Base-by-base conservation (phyloP, 2,329 filamentous ascomycete genomes). In the Penicillium sp. region DNA sequence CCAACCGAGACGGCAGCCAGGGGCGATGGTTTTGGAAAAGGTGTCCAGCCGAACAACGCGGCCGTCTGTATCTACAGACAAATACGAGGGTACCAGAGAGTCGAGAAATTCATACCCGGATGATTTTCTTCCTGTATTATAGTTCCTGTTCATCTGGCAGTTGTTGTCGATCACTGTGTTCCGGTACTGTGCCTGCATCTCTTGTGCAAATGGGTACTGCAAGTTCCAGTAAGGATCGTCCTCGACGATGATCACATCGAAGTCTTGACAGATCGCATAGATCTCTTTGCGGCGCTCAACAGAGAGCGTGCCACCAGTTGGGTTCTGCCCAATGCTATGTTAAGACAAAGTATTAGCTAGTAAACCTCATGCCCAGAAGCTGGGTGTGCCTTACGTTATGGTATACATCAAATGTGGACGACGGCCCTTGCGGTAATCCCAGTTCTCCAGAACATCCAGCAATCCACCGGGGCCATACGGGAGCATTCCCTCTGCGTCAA, bases 171-270 rank as follows among this genome's bases (percentile, higher is more conserved):
- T 41, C 41, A 64, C 58, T 9, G 67, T 58, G 19, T 72, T 71
- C 13, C 73, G 71, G 48, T 72, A 67, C 44, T 70, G 67, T 6
- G 72, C 67, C 23, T 77, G 71, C 56, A 81, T 73, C 8, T 79
- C 67, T 38, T 81, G 85, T 0, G 91, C 89, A 0, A 91, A 91
- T 0, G 92, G 92, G 76, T 87, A 97, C 75, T 97, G 94, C 8
- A 98, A 83, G 76, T 95, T 94, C 91, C 92, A 97, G 81, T 97
- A 97, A 6, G 94, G 94, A 65, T 97, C 93, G 70, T 98, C 94
- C 77, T 98, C 94, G 64, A 96, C 81, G 67, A 97, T 97, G 71
- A 97, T 86, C 65, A 97, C 86, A 76, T 97, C 93, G 79, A 92
- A 96, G 73, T 90, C 86, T 74, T 88, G 88, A 78, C 91, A 95